Conservation (phyloP, 2,329 filamentous ascomycete species). For the Bipolaris cookei region DNA sequence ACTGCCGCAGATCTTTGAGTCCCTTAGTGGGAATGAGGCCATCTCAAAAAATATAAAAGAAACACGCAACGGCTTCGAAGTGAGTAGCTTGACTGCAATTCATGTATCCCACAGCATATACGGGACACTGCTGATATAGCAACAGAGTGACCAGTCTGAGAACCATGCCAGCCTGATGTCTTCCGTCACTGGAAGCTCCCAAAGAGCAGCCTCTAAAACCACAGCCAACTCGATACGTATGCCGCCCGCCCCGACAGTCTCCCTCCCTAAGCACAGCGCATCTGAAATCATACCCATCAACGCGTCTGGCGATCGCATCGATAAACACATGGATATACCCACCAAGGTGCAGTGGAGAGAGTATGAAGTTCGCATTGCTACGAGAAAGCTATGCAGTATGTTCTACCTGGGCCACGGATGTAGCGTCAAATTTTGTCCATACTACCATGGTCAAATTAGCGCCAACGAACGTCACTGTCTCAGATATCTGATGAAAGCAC, state of each 20-base stretch:
- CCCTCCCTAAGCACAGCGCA: not conserved
- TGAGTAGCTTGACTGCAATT: not conserved
- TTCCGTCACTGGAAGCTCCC: not conserved
- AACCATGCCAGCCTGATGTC: not conserved
- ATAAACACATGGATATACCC: not conserved
- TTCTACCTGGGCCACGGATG: not conserved
- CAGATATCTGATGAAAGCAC: not conserved
- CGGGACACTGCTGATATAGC: not conserved
- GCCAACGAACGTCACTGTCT: not conserved
- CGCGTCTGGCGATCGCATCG: not conserved
- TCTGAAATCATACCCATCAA: not conserved
- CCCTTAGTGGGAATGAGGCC: not conserved
- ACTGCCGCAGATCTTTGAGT: not conserved
- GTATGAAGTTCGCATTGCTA: not conserved
- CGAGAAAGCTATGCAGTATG: not conserved
- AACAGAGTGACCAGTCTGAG: not conserved
- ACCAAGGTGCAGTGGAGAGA: not conserved
- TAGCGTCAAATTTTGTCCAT: not conserved
- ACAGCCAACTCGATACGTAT: too few relatives aligned
- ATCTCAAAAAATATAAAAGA: not conserved
- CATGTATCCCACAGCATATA: not conserved
- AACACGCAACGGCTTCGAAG: not conserved
- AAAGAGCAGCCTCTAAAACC: not conserved
- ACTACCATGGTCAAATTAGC: not conserved
- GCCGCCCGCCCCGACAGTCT: not conserved